phyloP scores from a whole-genome alignment of 352 stramenopile genomes.

The Pythium angustatum region DNA sequence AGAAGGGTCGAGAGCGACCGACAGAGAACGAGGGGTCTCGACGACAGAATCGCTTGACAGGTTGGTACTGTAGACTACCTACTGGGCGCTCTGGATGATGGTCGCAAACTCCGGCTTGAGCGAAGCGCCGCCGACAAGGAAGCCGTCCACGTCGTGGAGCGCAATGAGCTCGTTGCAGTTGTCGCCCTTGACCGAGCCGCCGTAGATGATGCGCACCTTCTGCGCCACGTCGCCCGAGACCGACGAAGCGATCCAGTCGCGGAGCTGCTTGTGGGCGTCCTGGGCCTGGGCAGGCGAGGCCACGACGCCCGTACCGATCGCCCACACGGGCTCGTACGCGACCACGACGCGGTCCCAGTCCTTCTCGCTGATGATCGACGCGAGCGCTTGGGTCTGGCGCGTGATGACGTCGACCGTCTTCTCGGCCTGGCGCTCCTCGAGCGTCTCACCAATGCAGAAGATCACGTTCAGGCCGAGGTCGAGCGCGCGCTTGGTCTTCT shows the following conservation, averaged over 20 bases:
- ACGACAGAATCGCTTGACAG: neutral
- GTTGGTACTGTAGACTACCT: slow-evolving; percentile 15
- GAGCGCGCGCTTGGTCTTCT: slow-evolving; percentile 92
- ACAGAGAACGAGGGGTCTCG: neutral
- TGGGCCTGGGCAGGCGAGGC: slow-evolving; percentile 95
- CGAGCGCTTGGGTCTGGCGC: slow-evolving; percentile 94
- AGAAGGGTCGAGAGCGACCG: neutral
- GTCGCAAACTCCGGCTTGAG: slow-evolving; percentile 92
- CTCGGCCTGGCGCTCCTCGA: slow-evolving; percentile 86
- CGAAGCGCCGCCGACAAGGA: slow-evolving; percentile 93
- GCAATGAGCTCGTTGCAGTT: slow-evolving; percentile 91
- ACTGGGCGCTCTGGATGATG: slow-evolving; percentile 77
- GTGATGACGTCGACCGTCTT: slow-evolving; percentile 93
- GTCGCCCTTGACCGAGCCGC: slow-evolving; percentile 90
- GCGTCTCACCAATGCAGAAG: slow-evolving; percentile 97
- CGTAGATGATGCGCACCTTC: slow-evolving; percentile 90
- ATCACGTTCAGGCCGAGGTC: slow-evolving; percentile 92
- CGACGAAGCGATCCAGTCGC: slow-evolving; percentile 70
- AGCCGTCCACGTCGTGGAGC: slow-evolving; percentile 89
- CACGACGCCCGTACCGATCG: slow-evolving; percentile 97
- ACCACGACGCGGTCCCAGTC: slow-evolving; percentile 90
- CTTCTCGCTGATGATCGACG: slow-evolving; percentile 81
- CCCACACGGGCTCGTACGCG: slow-evolving; percentile 97
- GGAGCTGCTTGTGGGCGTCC: slow-evolving; percentile 86
- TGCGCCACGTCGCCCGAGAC: slow-evolving; percentile 71